Percentiles rank a stretch among this genome's conserved stretches.
These are phyloP conservation scores for Raffaelea deltoideospora DNA, from an alignment of 2,329 filamentous ascomycete genomes.

Conservation along the genomic window DNA sequence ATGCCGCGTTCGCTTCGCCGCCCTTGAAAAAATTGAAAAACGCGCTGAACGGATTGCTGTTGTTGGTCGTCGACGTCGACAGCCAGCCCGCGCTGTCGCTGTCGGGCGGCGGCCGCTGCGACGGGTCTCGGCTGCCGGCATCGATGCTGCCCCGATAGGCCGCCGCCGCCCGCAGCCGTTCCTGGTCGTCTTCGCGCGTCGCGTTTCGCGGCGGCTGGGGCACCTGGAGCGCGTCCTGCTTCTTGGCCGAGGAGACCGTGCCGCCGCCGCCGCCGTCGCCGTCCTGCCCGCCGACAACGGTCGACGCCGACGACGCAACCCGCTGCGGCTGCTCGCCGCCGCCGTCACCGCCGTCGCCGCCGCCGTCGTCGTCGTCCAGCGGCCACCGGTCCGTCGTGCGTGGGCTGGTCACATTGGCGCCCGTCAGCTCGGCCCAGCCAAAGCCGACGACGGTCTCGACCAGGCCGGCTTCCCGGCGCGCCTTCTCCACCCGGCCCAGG, in stretches of 20 bases:
- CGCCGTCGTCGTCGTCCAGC: constrained; percentile 17
- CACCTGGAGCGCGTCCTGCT: constrained; percentile 37
- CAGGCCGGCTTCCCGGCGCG: constrained; percentile 75
- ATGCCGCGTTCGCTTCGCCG: constrained; percentile 33
- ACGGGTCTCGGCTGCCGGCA: constrained; percentile 2
- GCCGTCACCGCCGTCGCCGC: constrained; percentile 3
- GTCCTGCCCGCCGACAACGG: no score
- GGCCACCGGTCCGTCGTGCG: constrained; percentile 29
- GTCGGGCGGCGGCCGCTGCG: constrained; percentile 7
- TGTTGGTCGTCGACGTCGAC: constrained; percentile 20
- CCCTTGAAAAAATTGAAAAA: constrained; percentile 45
- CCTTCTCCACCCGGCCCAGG: constrained; percentile 84
- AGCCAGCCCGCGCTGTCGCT: constrained; percentile 12
- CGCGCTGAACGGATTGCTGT: constrained; percentile 45
- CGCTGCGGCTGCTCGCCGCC: no score
- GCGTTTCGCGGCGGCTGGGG: constrained; percentile 55
- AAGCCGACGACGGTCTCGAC: constrained; percentile 88
- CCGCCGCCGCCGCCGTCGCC: constrained; percentile 5
- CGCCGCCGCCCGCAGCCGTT: constrained; percentile 34
- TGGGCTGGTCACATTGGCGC: constrained; percentile 39
- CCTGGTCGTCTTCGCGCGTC: constrained; percentile 50
- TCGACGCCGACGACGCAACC: no score
- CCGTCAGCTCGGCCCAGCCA: constrained; percentile 86
- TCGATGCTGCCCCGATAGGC: constrained; percentile 11
- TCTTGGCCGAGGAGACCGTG: constrained; percentile 18